A percentile compares a stretch with the other conserved stretches of the same genome.
These are phyloP conservation scores for Fusarium foetens DNA, from an alignment of 2,329 filamentous ascomycete genomes.

Conservation along the genomic window DNA sequence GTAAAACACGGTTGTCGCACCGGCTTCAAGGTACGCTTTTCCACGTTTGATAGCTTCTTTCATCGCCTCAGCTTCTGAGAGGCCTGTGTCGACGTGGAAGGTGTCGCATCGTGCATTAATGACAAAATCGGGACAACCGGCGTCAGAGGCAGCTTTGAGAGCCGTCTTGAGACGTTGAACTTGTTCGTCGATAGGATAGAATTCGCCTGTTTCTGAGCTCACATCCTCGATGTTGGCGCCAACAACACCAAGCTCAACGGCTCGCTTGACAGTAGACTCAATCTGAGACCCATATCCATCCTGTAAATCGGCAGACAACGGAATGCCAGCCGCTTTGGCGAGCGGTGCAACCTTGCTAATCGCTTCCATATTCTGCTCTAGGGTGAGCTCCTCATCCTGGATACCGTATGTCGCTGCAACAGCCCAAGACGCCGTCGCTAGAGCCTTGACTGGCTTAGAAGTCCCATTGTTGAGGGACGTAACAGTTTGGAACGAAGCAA, in stretches of 20 bases:
- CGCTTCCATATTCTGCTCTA: constrained; percentile 61
- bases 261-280: constrained; percentile 54
- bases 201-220: constrained; percentile 47
- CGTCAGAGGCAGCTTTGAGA: constrained; percentile 54
- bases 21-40: constrained; percentile 65
- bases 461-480: constrained; percentile 53
- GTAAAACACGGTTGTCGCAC: constrained; percentile 69
- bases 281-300: constrained; percentile 66
- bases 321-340: constrained; percentile 53
- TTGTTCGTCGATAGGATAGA: constrained; percentile 57
- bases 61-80: constrained; percentile 50
- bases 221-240: constrained; percentile 70
- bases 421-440: constrained; percentile 63
- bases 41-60: constrained; percentile 64
- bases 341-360: constrained; percentile 57
- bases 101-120: constrained; percentile 69
- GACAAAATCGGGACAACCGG: constrained; percentile 64
- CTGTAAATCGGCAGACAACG: constrained; percentile 68
- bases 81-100: constrained; percentile 49
- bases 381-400: constrained; percentile 59
- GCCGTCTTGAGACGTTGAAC: constrained; percentile 57
- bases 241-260: constrained; percentile 63
- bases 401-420: constrained; percentile 58
- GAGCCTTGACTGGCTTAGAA: constrained; percentile 52
- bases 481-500: constrained; percentile 58